phyloP scores from a whole-genome alignment of 2,329 filamentous ascomycete genomes.

The Alternaria dauci region DNA sequence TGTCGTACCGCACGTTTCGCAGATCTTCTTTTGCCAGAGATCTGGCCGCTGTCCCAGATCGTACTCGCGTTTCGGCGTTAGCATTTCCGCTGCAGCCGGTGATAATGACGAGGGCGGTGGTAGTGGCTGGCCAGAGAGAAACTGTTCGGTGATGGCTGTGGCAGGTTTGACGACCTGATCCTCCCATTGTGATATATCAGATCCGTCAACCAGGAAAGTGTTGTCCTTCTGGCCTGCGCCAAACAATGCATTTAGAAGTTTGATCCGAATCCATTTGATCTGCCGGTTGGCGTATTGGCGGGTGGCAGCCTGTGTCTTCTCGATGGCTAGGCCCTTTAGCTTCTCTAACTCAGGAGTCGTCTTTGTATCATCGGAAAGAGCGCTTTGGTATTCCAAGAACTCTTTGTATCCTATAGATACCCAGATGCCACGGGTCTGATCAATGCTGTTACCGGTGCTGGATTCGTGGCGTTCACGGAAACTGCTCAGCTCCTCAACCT shows the following conservation, averaged over 20 bases:
- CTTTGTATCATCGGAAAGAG: conserved; percentile 39
- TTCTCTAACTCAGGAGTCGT: conserved; percentile 58
- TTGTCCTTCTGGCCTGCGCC: conserved; percentile 62
- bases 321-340: conserved; percentile 68
- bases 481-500: conserved; percentile 64
- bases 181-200: conserved; percentile 69
- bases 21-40: conserved; percentile 65
- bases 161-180: conserved; percentile 72
- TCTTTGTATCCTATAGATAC: conserved; percentile 97
- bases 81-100: conserved; percentile 62
- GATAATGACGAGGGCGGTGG: conserved; percentile 65
- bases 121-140: conserved; percentile 65
- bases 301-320: conserved; percentile 82
- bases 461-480: conserved; percentile 57
- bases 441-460: conserved; percentile 63
- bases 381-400: conserved; percentile 73
- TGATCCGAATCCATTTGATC: conserved; percentile 84
- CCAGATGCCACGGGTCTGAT: conserved; percentile 88
- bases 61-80: conserved; percentile 64
- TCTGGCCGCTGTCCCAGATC: conserved; percentile 55
- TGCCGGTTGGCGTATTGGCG: conserved; percentile 88
- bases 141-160: conserved; percentile 66
- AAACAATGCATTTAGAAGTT: conserved; percentile 74
- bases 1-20: conserved; percentile 72
- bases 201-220: conserved; percentile 84